phyloP scores from a whole-genome alignment of 164 flowering plant genomes.

The Litsea cubeba region DNA sequence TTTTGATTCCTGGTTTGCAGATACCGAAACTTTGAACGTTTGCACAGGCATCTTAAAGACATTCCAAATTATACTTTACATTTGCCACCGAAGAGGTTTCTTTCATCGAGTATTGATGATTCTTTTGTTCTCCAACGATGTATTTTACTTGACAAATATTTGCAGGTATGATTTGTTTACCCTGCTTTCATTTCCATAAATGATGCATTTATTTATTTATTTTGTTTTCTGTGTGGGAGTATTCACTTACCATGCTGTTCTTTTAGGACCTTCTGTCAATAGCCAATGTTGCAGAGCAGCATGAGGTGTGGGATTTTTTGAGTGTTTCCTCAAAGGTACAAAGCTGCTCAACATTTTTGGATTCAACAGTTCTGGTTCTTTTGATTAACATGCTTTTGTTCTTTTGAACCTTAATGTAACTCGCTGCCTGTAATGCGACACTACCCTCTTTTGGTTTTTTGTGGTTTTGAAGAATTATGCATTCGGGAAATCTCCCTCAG shows the following conservation, averaged over 20 bases:
- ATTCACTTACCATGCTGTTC: conserved; percentile 6
- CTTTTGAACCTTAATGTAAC: neutral
- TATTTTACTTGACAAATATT: conserved; percentile 93
- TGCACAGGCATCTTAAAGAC: conserved; percentile 93
- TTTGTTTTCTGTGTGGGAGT: conserved; percentile 6
- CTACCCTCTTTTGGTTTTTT: conserved; percentile 12
- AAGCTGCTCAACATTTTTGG: conserved; percentile 3
- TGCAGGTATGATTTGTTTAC: conserved; percentile 54
- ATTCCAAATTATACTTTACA: conserved; percentile 90
- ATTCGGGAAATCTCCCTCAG: conserved; percentile 87
- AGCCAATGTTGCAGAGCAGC: conserved; percentile 98
- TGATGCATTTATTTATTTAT: conserved; percentile 7
- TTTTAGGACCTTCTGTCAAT: conserved; percentile 91
- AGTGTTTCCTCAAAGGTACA: conserved; percentile 85
- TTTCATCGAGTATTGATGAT: conserved; percentile 98
- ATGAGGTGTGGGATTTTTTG: conserved; percentile 99
- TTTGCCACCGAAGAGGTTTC: conserved; percentile 96
- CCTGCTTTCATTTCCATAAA: conserved; percentile 6
- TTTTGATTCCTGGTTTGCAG: conserved; percentile 36
- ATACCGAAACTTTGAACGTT: conserved; percentile 92
- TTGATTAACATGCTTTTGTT: neutral
- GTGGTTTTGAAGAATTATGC: conserved; percentile 67
- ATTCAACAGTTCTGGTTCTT: neutral
- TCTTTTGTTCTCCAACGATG: conserved; percentile 96
- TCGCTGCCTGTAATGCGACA: conserved; percentile 4